These are phyloP conservation scores for Diplotaxis tenuifolia DNA, from an alignment of 345 rosid genomes.

Conservation along the genomic window DNA sequence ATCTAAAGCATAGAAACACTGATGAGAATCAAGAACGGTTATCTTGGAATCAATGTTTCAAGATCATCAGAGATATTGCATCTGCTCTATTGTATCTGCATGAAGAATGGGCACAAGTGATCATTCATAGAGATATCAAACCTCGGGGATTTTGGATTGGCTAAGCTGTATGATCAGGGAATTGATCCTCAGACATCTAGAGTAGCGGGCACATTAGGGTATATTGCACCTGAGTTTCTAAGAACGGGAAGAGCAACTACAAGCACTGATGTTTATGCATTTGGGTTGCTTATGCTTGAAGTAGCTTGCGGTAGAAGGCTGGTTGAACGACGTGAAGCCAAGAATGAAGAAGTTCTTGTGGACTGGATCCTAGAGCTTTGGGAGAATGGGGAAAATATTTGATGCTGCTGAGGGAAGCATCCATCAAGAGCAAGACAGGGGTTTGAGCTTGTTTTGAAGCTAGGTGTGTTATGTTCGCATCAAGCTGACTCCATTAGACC, in stretches of 20 bases:
- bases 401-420: conserved; percentile 30
- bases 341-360: conserved; percentile 23
- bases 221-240: too few relatives aligned
- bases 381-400: conserved; percentile 30
- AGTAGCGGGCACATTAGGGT: conserved; percentile 42
- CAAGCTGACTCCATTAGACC: conserved; percentile 24
- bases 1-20: neutral
- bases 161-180: conserved; percentile 42
- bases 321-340: neutral
- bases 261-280: conserved; percentile 39
- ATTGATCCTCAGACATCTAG: conserved; percentile 36
- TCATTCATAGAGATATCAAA: conserved; percentile 47
- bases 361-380: conserved; percentile 36
- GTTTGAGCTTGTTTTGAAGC: conserved; percentile 32
- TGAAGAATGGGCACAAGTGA: conserved; percentile 46
- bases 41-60: conserved; percentile 42
- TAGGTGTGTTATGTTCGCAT: conserved; percentile 35
- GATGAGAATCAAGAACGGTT: conserved; percentile 25
- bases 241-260: conserved; percentile 44
- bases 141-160: conserved; percentile 50
- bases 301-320: conserved; percentile 46
- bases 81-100: conserved; percentile 42
- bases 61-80: conserved; percentile 40
- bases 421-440: neutral
- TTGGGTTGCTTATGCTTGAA: too few relatives aligned